A percentile compares a stretch with the other conserved stretches of the same genome.
Evolutionary conservation across 163 green algal species (phyloP).

Genomic region (Prototheca wickerhamii): DNA sequence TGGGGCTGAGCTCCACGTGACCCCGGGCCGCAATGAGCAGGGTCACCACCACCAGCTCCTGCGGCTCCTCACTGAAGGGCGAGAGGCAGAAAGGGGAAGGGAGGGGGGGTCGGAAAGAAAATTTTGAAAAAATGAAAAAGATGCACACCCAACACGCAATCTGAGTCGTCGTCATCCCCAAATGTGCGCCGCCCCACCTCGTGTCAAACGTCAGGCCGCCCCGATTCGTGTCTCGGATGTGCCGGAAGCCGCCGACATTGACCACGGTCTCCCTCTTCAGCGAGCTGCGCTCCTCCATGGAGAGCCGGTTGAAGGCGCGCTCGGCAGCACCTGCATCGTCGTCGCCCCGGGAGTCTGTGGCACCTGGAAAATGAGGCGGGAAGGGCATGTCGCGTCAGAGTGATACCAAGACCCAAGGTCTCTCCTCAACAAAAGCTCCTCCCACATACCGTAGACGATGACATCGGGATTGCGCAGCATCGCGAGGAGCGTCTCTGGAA

Average conservation of each 20-base stretch:
- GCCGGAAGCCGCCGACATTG: slow-evolving; percentile 67
- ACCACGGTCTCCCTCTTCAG: slow-evolving; percentile 86
- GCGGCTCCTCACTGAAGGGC: background rate
- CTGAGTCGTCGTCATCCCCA: too few species aligned
- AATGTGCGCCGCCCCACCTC: too few species aligned
- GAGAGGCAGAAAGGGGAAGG: background rate
- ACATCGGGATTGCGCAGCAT: slow-evolving; percentile 84
- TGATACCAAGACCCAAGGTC: background rate
- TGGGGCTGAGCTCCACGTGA: slow-evolving; percentile 56
- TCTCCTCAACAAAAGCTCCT: background rate
- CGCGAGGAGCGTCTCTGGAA: slow-evolving; percentile 73
- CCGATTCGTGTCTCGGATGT: background rate
- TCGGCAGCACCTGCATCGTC: slow-evolving; percentile 62
- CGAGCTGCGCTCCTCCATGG: slow-evolving; percentile 79
- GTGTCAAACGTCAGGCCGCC: background rate
- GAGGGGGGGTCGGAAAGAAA: background rate
- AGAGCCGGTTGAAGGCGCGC: slow-evolving; percentile 70
- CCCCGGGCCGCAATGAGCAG: slow-evolving; percentile 66
- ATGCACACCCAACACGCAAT: too few species aligned
- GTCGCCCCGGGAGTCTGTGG: slow-evolving; percentile 39
- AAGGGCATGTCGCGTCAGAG: too few species aligned
- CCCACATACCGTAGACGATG: slow-evolving; percentile 54
- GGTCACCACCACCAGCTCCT: slow-evolving; percentile 72
- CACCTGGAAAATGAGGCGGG: too few species aligned
- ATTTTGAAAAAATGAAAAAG: too few species aligned